Evolutionary conservation across 306 rosid genomes (phyloP).

Genomic region (Pyrus betulifolia): DNA sequence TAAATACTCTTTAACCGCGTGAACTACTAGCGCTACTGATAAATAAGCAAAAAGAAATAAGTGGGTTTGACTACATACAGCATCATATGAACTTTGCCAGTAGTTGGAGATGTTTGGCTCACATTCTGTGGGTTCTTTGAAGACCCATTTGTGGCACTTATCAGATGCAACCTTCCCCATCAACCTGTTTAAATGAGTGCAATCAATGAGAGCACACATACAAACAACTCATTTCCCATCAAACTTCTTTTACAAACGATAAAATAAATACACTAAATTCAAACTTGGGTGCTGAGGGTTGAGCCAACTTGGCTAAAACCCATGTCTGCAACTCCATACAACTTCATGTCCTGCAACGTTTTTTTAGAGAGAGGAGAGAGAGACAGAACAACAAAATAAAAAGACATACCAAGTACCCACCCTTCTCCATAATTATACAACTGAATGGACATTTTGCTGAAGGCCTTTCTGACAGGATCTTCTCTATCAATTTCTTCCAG

Average conservation of each 20-base stretch:
- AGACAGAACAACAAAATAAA: not conserved
- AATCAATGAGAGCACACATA: constrained; percentile 23
- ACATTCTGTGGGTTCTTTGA: constrained; percentile 95
- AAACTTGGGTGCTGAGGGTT: not conserved
- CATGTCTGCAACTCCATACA: not conserved
- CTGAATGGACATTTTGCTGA: constrained; percentile 99
- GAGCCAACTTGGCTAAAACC: not conserved
- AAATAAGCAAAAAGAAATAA: not conserved
- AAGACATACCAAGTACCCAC: constrained; percentile 99
- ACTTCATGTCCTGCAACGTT: not conserved
- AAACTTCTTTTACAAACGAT: not conserved
- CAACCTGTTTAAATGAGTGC: constrained; percentile 44
- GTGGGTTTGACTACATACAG: constrained; percentile 46
- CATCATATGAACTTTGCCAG: constrained; percentile 99
- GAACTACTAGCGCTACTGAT: not conserved
- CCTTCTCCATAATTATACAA: constrained; percentile 99
- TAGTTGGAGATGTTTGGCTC: constrained; percentile 95
- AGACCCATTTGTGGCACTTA: constrained; percentile 99
- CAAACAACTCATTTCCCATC: not conserved
- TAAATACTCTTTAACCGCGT: not conserved
- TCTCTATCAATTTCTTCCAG: constrained; percentile 84
- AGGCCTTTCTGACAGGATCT: constrained; percentile 85
- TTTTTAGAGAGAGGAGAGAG: not conserved
- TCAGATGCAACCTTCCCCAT: constrained; percentile 99
- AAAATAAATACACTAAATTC: no score